These are phyloP conservation scores for Neurospora hispaniola DNA, from an alignment of 495 filamentous ascomycete genomes.

Conservation along the genomic window DNA sequence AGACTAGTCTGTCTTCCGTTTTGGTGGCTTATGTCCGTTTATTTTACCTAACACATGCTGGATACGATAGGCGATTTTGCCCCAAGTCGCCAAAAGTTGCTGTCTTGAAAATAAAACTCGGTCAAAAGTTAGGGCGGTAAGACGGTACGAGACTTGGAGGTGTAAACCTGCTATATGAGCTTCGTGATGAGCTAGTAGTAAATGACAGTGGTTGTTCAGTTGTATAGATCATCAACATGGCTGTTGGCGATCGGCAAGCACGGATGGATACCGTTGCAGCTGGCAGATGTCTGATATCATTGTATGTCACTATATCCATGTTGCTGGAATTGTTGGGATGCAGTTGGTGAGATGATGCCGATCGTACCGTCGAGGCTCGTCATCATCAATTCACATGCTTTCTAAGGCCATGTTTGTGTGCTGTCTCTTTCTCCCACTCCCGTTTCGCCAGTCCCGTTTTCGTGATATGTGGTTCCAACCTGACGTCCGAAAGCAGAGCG, in stretches of 20 bases:
- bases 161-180: neutral
- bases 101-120: neutral
- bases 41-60: neutral
- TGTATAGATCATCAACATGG: neutral
- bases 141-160: neutral
- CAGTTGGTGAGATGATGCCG: neutral
- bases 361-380: neutral
- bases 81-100: neutral
- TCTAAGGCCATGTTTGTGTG: neutral
- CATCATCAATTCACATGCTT: neutral
- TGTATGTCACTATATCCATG: neutral
- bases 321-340: neutral
- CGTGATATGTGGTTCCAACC: neutral
- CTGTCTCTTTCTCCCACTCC: neutral
- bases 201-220: neutral
- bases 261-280: neutral
- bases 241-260: neutral
- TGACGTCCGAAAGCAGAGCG: neutral
- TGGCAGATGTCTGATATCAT: neutral
- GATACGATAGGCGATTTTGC: neutral
- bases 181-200: neutral
- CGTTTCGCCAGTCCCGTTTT: neutral
- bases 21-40: neutral
- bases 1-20: neutral
- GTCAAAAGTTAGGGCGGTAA: neutral